These are phyloP conservation scores for Aspergillus persii DNA, from an alignment of 2,329 filamentous ascomycete genomes.

Conservation along the genomic window DNA sequence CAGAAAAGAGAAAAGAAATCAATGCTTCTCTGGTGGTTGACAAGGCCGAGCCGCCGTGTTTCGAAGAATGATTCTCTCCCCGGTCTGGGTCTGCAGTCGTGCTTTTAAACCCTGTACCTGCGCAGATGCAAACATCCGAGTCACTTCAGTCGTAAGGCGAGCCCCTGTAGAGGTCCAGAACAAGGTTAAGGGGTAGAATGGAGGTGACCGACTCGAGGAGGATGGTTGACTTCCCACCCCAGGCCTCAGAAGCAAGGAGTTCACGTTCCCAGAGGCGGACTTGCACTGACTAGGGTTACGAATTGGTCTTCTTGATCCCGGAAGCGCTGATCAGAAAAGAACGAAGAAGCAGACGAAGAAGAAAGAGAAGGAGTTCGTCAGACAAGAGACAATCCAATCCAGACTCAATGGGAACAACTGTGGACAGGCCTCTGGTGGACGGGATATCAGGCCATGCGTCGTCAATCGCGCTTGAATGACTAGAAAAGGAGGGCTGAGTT, in stretches of 20 bases:
- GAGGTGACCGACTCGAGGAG: neutral
- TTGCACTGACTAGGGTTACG: neutral
- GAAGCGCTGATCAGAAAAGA: neutral
- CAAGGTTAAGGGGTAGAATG: neutral
- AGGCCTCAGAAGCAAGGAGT: conserved; percentile 4
- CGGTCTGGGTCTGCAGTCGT: neutral
- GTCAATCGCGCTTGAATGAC: neutral
- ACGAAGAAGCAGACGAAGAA: neutral
- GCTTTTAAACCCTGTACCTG: neutral
- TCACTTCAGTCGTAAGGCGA: neutral
- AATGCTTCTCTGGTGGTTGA: no score
- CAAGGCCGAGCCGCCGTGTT: no score
- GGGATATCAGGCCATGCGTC: neutral
- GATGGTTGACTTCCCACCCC: neutral
- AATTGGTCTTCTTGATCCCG: neutral
- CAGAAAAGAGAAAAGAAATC: no score
- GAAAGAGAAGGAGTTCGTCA: no score
- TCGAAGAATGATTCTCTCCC: neutral
- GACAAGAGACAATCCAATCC: no score
- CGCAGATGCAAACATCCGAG: neutral
- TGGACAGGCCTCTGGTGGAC: neutral
- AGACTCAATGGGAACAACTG: no score
- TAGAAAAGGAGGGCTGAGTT: neutral
- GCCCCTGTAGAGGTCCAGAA: neutral
- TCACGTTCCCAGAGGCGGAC: neutral